Conservation (phyloP, 1,284 basidiomycete species). For the Cutaneotrichosporon mucoides region DNA sequence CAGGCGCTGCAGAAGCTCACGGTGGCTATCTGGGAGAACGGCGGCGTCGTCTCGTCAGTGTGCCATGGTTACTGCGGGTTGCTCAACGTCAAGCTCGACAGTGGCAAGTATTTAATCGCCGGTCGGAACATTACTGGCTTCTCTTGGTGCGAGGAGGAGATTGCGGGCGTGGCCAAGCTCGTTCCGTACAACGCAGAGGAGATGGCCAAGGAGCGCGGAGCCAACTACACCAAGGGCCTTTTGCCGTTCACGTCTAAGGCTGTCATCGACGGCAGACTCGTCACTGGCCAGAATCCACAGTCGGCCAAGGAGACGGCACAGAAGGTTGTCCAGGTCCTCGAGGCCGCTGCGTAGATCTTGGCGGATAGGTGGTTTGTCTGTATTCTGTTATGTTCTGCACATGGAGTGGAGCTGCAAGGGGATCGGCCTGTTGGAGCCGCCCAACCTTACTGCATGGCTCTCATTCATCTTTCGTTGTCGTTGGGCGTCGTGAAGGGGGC, state of each 20-base stretch:
- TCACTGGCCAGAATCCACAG: constrained; percentile 15
- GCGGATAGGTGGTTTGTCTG: too few relatives aligned
- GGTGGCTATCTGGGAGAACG: constrained; percentile 5
- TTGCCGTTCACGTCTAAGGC: not conserved
- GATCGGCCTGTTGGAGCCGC: too few relatives aligned
- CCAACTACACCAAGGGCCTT: not conserved
- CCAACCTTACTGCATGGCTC: too few relatives aligned
- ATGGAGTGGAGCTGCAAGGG: too few relatives aligned
- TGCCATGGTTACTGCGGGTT: constrained; percentile 16
- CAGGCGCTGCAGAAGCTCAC: constrained; percentile 8
- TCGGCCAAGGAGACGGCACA: constrained; percentile 1
- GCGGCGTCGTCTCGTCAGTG: constrained; percentile 14
- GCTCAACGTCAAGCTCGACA: constrained; percentile 5
- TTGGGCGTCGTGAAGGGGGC: too few relatives aligned
- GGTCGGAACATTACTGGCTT: constrained; percentile 14
- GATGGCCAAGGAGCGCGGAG: not conserved
- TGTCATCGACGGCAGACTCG: constrained; percentile 8
- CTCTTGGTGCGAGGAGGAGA: constrained; percentile 8
- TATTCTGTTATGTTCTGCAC: too few relatives aligned
- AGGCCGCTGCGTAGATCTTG: too few relatives aligned
- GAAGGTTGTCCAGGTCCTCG: constrained; percentile 1
- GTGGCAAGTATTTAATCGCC: not conserved
- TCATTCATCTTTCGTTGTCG: too few relatives aligned
- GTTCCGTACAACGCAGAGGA: constrained; percentile 7
- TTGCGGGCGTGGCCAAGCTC: constrained; percentile 1